These are phyloP conservation scores for Thelonectria discophora DNA, from an alignment of 2,329 filamentous ascomycete genomes.

Conservation along the genomic window DNA sequence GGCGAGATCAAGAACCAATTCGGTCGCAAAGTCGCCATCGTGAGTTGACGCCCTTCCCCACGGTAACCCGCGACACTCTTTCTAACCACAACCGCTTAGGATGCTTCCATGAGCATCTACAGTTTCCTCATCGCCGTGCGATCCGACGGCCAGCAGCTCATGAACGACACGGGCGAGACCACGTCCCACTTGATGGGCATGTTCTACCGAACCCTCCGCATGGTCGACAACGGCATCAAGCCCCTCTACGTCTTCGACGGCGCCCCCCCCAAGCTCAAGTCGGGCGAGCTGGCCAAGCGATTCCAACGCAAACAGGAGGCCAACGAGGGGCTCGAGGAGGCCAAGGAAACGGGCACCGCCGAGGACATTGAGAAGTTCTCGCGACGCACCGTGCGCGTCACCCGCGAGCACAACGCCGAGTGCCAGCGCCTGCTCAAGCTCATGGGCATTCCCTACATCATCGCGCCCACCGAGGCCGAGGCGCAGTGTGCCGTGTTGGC, in stretches of 20 bases:
- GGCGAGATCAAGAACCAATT: constrained; percentile 99
- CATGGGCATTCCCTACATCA: constrained; percentile 95
- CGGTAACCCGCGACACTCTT: background rate
- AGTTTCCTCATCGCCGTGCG: constrained; percentile 98
- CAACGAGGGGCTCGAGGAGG: constrained; percentile 88
- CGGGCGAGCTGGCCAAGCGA: constrained; percentile 93
- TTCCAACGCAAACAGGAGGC: constrained; percentile 96
- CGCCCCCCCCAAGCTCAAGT: constrained; percentile 96
- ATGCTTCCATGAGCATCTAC: constrained; percentile 94
- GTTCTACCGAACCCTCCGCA: constrained; percentile 98
- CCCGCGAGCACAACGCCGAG: constrained; percentile 95
- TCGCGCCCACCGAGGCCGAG: constrained; percentile 96
- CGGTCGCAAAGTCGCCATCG: constrained; percentile 96
- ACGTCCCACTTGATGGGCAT: constrained; percentile 99
- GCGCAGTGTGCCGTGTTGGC: constrained; percentile 94
- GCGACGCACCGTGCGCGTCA: constrained; percentile 89
- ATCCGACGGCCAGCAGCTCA: constrained; percentile 95
- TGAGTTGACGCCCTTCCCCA: constrained; percentile 59
- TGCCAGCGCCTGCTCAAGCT: constrained; percentile 90
- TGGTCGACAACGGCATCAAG: constrained; percentile 99
- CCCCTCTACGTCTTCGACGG: constrained; percentile 98
- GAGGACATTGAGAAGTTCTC: constrained; percentile 99
- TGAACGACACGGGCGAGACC: constrained; percentile 92
- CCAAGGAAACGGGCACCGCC: constrained; percentile 95
- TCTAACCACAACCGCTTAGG: constrained; percentile 39